These are phyloP conservation scores for Penicillium janthinellum DNA, from an alignment of 2,329 filamentous ascomycete species.

Conservation along the genomic window DNA sequence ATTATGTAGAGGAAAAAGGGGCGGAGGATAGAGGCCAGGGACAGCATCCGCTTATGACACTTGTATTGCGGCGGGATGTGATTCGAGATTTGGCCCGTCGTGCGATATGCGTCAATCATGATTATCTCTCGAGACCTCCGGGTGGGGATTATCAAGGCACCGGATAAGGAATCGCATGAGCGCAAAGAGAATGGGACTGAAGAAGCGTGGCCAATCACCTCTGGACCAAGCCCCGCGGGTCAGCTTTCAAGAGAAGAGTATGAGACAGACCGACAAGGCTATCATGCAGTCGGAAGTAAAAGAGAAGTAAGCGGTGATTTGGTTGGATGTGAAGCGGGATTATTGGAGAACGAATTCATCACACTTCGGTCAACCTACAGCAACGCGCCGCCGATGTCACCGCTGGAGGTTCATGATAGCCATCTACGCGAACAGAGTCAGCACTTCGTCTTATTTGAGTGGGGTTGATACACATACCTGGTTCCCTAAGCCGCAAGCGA, in stretches of 20 bases:
- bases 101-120: background rate
- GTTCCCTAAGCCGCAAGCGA: conserved; percentile 53
- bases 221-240: background rate
- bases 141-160: background rate
- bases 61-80: background rate
- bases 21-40: background rate
- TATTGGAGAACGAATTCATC: background rate
- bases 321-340: background rate
- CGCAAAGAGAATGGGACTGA: background rate
- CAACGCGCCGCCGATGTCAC: conserved; percentile 26
- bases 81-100: background rate
- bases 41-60: background rate
- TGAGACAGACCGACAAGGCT: background rate
- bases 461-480: conserved; percentile 42
- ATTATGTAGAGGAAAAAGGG: conserved; percentile 19
- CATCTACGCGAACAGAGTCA: conserved; percentile 30
- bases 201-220: background rate
- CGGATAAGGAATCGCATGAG: background rate
- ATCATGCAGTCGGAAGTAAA: background rate
- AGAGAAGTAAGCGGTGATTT: background rate
- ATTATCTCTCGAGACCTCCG: background rate
- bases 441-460: background rate
- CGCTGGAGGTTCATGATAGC: conserved; percentile 45
- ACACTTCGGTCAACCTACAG: background rate
- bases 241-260: background rate